Evolutionary conservation across 306 rosid species (phyloP).

Genomic region (Quillaja saponaria): DNA sequence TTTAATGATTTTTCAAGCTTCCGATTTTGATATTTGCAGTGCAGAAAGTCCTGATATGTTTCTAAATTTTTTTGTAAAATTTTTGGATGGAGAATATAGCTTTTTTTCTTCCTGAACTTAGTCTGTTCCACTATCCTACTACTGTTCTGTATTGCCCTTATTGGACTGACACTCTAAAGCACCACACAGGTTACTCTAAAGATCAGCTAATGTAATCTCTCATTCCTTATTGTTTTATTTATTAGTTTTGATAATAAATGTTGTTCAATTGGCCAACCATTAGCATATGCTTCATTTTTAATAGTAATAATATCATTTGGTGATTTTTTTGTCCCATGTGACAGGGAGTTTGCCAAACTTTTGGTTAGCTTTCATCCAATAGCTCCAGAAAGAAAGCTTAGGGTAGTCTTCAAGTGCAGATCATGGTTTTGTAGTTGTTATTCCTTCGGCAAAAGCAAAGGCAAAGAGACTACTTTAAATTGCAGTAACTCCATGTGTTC

Average conservation of each 20-base stretch:
- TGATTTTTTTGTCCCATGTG: not conserved
- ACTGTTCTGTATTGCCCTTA: conserved; percentile 40
- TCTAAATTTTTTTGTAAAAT: not conserved
- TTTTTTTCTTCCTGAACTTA: conserved; percentile 74
- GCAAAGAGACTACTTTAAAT: too few species aligned
- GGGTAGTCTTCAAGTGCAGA: conserved; percentile 53
- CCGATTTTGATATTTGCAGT: not conserved
- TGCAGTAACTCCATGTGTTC: not conserved
- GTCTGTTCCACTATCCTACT: conserved; percentile 60
- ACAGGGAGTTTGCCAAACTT: conserved; percentile 63
- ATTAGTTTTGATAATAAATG: not conserved
- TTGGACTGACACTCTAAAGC: conserved; percentile 75
- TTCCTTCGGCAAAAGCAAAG: conserved; percentile 40
- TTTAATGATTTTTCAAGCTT: not conserved
- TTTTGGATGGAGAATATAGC: conserved; percentile 69
- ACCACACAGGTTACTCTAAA: conserved; percentile 77
- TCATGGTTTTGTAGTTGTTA: conserved; percentile 53
- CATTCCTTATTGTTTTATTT: not conserved
- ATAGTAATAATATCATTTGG: too few species aligned
- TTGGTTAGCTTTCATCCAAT: conserved; percentile 52
- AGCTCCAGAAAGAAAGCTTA: conserved; percentile 61
- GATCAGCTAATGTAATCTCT: conserved; percentile 56
- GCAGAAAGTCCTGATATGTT: not conserved
- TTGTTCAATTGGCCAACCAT: too few species aligned
- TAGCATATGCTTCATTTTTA: too few species aligned